Evolutionary conservation across 768 basidiomycete genomes (phyloP).

Genomic region (Nevesoporus exiguus): DNA sequence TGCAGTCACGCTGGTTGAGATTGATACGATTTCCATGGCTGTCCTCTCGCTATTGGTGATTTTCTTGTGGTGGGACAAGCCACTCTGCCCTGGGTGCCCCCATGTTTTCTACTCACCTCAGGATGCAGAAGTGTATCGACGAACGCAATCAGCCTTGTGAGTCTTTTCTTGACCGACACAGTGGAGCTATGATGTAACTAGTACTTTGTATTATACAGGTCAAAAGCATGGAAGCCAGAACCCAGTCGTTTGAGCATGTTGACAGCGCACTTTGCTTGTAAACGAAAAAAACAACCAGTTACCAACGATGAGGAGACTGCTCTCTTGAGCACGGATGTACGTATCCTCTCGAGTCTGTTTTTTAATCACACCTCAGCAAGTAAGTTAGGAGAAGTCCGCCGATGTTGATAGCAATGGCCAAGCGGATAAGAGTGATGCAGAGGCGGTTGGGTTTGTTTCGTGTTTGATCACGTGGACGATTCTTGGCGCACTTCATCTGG

Average conservation of each 20-base stretch:
- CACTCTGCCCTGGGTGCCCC: neutral
- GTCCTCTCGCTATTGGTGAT: neutral
- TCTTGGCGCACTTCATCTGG: neutral
- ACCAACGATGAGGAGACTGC: too few relatives aligned
- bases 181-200: neutral
- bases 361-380: too few relatives aligned
- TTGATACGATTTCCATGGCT: neutral
- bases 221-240: too few relatives aligned
- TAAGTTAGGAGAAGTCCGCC: too few relatives aligned
- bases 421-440: too few relatives aligned
- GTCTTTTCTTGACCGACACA: neutral
- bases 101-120: neutral
- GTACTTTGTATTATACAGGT: too few relatives aligned
- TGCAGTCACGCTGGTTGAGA: conserved; percentile 1
- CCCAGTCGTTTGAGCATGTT: too few relatives aligned
- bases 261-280: too few relatives aligned
- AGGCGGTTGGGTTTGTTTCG: neutral
- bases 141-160: neutral
- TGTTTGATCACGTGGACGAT: neutral
- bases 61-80: conserved; percentile 5
- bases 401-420: too few relatives aligned
- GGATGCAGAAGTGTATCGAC: neutral
- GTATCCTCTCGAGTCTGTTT: too few relatives aligned
- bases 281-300: too few relatives aligned
- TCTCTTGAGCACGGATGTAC: too few relatives aligned